Conservation (phyloP, 768 basidiomycete species). For the Pisolithus orientalis region DNA sequence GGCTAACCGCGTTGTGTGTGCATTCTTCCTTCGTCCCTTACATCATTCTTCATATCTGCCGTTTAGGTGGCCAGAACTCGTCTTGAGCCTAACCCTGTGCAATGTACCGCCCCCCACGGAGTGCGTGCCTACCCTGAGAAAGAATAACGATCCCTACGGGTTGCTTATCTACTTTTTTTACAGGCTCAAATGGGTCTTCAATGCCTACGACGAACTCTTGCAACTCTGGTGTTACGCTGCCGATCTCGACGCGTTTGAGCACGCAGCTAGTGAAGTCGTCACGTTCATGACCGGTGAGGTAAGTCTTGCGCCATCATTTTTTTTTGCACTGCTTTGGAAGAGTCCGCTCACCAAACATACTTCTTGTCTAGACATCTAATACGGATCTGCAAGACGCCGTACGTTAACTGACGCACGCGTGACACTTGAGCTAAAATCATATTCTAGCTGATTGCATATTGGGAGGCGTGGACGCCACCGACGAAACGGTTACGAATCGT, state of each 20-base stretch:
- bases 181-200: slow-evolving; percentile 55
- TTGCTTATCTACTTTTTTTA: not conserved
- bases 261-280: slow-evolving; percentile 54
- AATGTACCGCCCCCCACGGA: slow-evolving; percentile 64
- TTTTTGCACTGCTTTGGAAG: not conserved
- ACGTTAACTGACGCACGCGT: slow-evolving; percentile 15
- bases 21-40: not conserved
- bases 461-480: slow-evolving; percentile 54
- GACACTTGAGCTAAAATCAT: slow-evolving; percentile 5
- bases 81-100: slow-evolving; percentile 59
- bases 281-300: slow-evolving; percentile 53
- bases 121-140: slow-evolving; percentile 33
- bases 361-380: slow-evolving; percentile 22
- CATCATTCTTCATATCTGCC: slow-evolving; percentile 4
- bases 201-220: slow-evolving; percentile 57
- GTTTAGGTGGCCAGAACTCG: slow-evolving; percentile 60
- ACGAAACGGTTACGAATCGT: slow-evolving; percentile 43
- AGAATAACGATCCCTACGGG: not conserved
- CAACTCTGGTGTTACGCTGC: slow-evolving; percentile 59
- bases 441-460: slow-evolving; percentile 56
- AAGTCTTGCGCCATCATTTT: slow-evolving; percentile 12
- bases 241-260: slow-evolving; percentile 63
- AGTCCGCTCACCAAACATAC: not conserved
- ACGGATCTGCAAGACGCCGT: slow-evolving; percentile 63
- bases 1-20: slow-evolving; percentile 61